A percentile compares a stretch with the other conserved stretches of the same genome.
Conservation (phyloP, 208 protist species). For the Trypanosoma boissoni region DNA sequence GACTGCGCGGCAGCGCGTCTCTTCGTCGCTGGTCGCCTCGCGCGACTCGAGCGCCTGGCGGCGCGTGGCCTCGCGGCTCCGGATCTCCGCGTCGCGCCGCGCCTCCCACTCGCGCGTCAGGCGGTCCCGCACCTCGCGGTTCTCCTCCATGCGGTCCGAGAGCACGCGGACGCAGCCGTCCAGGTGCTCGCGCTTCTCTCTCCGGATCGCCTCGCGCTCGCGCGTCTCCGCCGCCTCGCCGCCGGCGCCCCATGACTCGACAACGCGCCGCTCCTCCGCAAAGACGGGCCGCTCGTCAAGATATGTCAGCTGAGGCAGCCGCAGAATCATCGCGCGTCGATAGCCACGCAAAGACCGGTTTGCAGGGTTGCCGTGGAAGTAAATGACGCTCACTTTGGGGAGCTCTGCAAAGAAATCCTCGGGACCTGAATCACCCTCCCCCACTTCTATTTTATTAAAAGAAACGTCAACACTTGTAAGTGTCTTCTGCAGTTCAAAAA, state of each 20-base stretch:
- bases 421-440: conserved; percentile 35
- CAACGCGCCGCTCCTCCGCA: conserved; percentile 75
- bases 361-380: conserved; percentile 82
- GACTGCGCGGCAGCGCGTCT: conserved; percentile 26
- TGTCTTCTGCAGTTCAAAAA: conserved; percentile 60
- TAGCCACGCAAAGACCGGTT: conserved; percentile 72
- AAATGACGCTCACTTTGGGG: conserved; percentile 87
- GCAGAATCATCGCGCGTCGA: conserved; percentile 85
- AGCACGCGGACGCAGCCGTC: conserved; percentile 71
- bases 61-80: conserved; percentile 41
- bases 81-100: conserved; percentile 52
- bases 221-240: conserved; percentile 63
- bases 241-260: conserved; percentile 77
- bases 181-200: conserved; percentile 82
- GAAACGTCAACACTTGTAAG: conserved; percentile 92
- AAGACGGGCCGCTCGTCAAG: conserved; percentile 90
- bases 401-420: conserved; percentile 62
- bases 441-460: conserved; percentile 81
- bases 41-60: conserved; percentile 34
- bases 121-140: conserved; percentile 64
- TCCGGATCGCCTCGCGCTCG: conserved; percentile 68
- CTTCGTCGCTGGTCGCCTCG: conserved; percentile 27
- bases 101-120: conserved; percentile 66
- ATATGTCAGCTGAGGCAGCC: conserved; percentile 75
- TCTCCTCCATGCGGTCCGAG: conserved; percentile 68